These are phyloP conservation scores for Boletellus ananas DNA, from an alignment of 768 basidiomycete genomes.

Conservation along the genomic window DNA sequence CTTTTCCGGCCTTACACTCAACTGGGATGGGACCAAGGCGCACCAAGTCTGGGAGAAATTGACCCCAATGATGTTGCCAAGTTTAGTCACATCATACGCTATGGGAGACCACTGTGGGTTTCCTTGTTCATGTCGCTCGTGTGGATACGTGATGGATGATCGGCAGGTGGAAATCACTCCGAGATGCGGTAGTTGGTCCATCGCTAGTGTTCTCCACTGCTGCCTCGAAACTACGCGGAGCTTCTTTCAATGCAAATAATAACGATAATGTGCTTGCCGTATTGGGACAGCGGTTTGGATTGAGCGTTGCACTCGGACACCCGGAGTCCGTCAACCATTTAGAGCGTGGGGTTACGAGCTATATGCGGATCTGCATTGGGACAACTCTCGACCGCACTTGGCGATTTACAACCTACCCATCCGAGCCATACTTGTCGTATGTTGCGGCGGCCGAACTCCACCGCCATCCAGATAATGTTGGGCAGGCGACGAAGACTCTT, in stretches of 20 bases:
- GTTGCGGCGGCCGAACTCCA: constrained; percentile 3
- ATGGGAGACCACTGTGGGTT: background rate
- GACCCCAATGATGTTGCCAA: background rate
- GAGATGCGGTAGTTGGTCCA: too few relatives aligned
- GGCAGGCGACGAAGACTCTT: background rate
- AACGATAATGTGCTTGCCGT: background rate
- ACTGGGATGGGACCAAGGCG: constrained; percentile 18
- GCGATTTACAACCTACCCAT: constrained; percentile 8
- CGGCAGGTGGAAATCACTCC: background rate
- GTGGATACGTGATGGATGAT: too few relatives aligned
- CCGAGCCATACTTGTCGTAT: constrained; percentile 9
- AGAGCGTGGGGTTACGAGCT: background rate
- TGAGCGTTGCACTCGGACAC: background rate
- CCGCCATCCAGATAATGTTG: background rate
- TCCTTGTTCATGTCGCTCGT: too few relatives aligned
- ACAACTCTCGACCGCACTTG: background rate
- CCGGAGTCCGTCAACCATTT: background rate
- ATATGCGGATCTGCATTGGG: constrained; percentile 2
- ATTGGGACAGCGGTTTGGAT: background rate
- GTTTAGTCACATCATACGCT: background rate
- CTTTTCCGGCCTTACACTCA: constrained; percentile 7
- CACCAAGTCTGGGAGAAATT: background rate
- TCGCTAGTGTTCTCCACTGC: too few relatives aligned
- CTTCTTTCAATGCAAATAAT: background rate
- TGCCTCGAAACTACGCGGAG: background rate